Base-by-base conservation (phyloP, 2,329 filamentous ascomycete genomes). In the Fusarium protoensiforme region DNA sequence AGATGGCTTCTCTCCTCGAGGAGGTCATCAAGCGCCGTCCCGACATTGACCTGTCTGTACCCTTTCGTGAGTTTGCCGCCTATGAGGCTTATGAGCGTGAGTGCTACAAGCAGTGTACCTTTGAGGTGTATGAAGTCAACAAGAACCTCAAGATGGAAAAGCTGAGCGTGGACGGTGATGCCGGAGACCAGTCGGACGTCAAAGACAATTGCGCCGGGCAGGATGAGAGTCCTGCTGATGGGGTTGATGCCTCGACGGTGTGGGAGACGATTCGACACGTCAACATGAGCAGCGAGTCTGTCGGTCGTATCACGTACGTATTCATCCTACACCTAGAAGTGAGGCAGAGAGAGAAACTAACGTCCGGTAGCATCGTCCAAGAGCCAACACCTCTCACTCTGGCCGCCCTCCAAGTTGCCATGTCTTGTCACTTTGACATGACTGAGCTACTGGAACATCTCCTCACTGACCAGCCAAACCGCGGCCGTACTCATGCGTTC, bases 311-410 rank as follows among this genome's bases (percentile, higher is more conserved):
- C 71, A 86, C 83, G 83, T 85, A 84, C 51, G 88, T 89, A n/a
- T 31, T 16, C 18, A 51, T 31, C 13, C 14, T 41, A 0, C 18
- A 33, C 5, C 13, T 13, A 1, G 11, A 20, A 1, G 18, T 13
- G n/a, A 11, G 14, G 6, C 20, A 29, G 13, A 13, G 22, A 29
- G 16, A 13, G 22, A 31, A 38, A 35, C n/a, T 33, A 20, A 24
- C 67, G 35, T 20, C 9, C 35, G 11, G 11, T 62, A 88, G 88
- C 0, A 88, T 91, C 68, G 83, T 91, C 29, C 85, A 90, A 71
- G 90, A 92, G 72, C 90, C 89, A 2, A 87, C 88, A 2, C 88
- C 90, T 0, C 84, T 91, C 8, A 85, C 90, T 38, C 88, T 92
- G 60, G 89, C 87, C 2, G 88, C 88, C 0, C 81, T 91, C 3